Base-by-base conservation (phyloP, 768 basidiomycete genomes). In the Lactarius evosmus region DNA sequence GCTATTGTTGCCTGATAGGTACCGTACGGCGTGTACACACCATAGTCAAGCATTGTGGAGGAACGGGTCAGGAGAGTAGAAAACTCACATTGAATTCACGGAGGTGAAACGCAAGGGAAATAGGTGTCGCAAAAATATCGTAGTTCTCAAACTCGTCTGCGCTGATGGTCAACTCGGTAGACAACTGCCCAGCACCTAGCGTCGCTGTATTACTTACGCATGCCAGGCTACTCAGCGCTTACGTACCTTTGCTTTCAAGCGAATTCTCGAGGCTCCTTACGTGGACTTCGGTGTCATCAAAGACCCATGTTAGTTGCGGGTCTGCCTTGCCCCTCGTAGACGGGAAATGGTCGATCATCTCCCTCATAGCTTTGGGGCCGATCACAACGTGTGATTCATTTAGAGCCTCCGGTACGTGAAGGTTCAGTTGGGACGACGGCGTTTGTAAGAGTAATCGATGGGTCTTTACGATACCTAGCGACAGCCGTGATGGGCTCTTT, bases 311-410 rank as follows among this genome's bases (percentile, higher is more conserved):
- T 19, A 94, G 80, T 70, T 90, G 88, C 32, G 90, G 89, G 67
- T 94, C 92, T 12, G 80, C 82, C 69, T 86, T 88, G 12, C 85
- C 84, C 66, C 82, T 85, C 12, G 83, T 77, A 25, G 82, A 74
- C 0, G 89, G 85, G 66, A 94, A 94, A 72, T 92, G 91, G 53
- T 93, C 92, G 25, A 92, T 80, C 72, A 93, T 84, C 69, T 91
- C 89, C 71, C 81, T 86, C 51, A 94, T 75, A 16, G 85, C 83
- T 68, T 82, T 83, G 32, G 92, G 87, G 12, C 89, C 89, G 61
- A 94, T 85, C 7, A 80, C 85, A 14, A 93, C 72, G 27, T 79
- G 81, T 25, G 89, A 90, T 75, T 89, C 84, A 46, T 80, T 79
- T 1, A 75, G 68, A 11, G 78, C 72, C 56, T 87, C 83, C 3